Evolutionary conservation across 2,329 filamentous ascomycete species (phyloP).

Genomic region (Beauveria asiatica): DNA sequence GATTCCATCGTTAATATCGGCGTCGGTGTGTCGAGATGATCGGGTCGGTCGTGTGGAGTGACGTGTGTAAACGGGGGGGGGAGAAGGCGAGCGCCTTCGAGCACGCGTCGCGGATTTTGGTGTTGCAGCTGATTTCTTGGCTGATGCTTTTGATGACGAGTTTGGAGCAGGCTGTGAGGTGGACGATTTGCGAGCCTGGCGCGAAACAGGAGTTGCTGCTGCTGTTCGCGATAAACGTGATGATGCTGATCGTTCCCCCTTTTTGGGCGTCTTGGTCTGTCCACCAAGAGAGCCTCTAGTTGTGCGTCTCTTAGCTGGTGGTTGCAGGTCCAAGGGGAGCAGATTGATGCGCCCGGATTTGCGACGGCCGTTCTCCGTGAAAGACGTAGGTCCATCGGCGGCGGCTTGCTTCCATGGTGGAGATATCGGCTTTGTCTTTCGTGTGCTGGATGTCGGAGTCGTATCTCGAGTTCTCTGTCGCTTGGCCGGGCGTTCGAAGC

Average conservation of each 20-base stretch:
- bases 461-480: constrained; percentile 51
- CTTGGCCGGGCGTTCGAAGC: constrained; percentile 49
- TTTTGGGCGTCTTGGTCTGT: constrained; percentile 25
- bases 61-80: constrained; percentile 30
- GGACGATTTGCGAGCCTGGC: constrained; percentile 4
- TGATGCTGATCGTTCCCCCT: constrained; percentile 13
- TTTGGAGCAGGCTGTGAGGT: constrained; percentile 3
- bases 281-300: constrained; percentile 35
- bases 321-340: constrained; percentile 44
- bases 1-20: constrained; percentile 15
- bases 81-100: constrained; percentile 34
- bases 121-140: constrained; percentile 22
- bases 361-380: constrained; percentile 63
- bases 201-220: constrained; percentile 16
- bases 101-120: constrained; percentile 24
- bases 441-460: constrained; percentile 32
- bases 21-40: constrained; percentile 31
- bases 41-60: constrained; percentile 35
- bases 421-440: constrained; percentile 50
- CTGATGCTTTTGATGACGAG: constrained; percentile 22
- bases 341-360: constrained; percentile 58
- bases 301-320: constrained; percentile 40
- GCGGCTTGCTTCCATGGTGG: constrained; percentile 88
- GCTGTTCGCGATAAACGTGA: constrained; percentile 16
- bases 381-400: constrained; percentile 80